Conservation (phyloP, 331 rosid species). For the Saraca asoca region DNA sequence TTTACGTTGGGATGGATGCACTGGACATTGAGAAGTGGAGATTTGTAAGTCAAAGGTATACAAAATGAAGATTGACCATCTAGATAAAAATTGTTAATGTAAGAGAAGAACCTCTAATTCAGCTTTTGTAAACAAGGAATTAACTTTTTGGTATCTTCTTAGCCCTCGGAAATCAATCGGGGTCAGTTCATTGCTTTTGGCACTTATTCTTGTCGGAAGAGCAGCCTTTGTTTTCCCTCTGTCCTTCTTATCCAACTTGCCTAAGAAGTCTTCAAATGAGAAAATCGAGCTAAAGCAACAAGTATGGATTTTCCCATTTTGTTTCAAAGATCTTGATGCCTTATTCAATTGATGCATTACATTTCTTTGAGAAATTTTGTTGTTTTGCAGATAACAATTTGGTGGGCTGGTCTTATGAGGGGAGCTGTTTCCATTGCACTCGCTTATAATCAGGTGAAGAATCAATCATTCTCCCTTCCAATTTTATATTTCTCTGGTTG, state of each 20-base stretch:
- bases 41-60: conserved; percentile 76
- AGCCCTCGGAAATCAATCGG: conserved; percentile 86
- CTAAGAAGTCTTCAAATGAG: conserved; percentile 63
- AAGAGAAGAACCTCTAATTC: background rate
- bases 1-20: conserved; percentile 98
- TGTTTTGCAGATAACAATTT: conserved; percentile 69
- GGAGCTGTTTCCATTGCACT: conserved; percentile 99
- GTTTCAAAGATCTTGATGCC: background rate
- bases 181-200: conserved; percentile 83
- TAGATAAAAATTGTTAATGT: background rate
- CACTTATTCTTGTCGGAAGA: conserved; percentile 83
- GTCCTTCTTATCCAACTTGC: conserved; percentile 78
- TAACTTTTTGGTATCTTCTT: conserved; percentile 33
- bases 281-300: conserved; percentile 80
- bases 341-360: conserved; percentile 9
- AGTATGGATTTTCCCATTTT: conserved; percentile 44
- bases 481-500: background rate
- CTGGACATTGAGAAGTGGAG: conserved; percentile 95
- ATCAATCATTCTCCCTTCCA: conserved; percentile 27
- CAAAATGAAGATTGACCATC: conserved; percentile 13
- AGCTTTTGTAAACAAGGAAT: conserved; percentile 7
- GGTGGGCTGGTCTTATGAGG: conserved; percentile 99
- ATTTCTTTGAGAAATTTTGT: conserved; percentile 9
- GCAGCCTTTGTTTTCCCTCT: conserved; percentile 94
- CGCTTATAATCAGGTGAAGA: conserved; percentile 85